A percentile compares a stretch with the other conserved stretches of the same genome.
Conservation (phyloP, 2,329 filamentous ascomycete genomes). For the Penicillium aurantiogriseum region DNA sequence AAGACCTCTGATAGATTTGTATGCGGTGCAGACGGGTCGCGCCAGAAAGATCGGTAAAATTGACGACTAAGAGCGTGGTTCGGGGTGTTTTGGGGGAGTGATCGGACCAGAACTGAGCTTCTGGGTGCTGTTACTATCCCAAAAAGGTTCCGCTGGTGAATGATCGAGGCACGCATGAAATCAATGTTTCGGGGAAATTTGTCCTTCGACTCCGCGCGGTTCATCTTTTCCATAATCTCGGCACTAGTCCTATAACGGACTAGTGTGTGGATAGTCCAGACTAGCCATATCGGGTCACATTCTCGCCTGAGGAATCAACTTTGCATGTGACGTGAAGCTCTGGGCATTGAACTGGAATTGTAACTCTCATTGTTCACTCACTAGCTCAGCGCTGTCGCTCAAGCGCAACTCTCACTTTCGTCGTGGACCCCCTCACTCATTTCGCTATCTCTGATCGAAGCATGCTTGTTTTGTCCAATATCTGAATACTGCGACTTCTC, state of each 20-base stretch:
- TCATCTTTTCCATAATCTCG: constrained; percentile 8
- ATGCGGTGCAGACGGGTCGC: constrained; percentile 7
- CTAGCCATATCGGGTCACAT: neutral
- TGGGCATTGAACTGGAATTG: constrained; percentile 4
- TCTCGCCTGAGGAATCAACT: constrained; percentile 12
- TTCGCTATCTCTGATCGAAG: neutral
- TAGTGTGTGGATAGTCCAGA: neutral
- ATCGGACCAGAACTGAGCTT: neutral
- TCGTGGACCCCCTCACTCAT: constrained; percentile 3
- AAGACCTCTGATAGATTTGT: constrained; percentile 20
- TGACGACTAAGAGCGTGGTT: neutral
- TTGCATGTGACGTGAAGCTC: constrained; percentile 14
- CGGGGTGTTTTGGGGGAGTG: neutral
- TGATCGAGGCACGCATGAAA: constrained; percentile 16
- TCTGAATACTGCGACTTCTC: constrained; percentile 3
- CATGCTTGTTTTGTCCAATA: constrained; percentile 1
- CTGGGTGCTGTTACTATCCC: constrained; percentile 6
- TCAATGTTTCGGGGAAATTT: constrained; percentile 11
- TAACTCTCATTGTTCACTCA: constrained; percentile 2
- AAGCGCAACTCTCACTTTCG: neutral
- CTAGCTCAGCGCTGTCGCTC: constrained; percentile 11
- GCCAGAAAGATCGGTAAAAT: neutral
- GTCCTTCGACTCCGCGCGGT: constrained; percentile 2
- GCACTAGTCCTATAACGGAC: constrained; percentile 8
- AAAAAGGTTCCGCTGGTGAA: constrained; percentile 19